Conservation (phyloP, 805 yeast species). For the Ogataea pini region DNA sequence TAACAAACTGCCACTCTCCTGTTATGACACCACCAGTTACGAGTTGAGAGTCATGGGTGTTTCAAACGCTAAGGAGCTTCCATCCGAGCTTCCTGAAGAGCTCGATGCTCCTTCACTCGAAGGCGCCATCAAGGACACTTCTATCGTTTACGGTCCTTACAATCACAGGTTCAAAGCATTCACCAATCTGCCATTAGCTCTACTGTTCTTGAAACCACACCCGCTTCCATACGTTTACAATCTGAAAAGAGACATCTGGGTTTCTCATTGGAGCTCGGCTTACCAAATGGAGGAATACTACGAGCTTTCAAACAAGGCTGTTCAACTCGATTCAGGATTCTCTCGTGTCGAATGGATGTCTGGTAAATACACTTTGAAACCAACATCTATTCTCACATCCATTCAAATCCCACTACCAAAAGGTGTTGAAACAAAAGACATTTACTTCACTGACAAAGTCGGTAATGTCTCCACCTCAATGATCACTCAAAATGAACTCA, state of each 20-base stretch:
- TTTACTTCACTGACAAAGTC: slow-evolving; percentile 83
- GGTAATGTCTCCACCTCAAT: slow-evolving; percentile 88
- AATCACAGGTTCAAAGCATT: slow-evolving; percentile 43
- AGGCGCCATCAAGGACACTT: slow-evolving; percentile 36
- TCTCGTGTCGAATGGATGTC: slow-evolving; percentile 77
- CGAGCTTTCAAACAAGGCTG: slow-evolving; percentile 76
- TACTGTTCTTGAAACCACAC: slow-evolving; percentile 61
- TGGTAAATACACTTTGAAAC: slow-evolving; percentile 50
- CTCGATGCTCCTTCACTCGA: slow-evolving; percentile 34
- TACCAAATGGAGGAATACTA: slow-evolving; percentile 82
- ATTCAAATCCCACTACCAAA: slow-evolving; percentile 58
- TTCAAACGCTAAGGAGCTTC: slow-evolving; percentile 17
- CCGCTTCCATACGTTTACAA: slow-evolving; percentile 65
- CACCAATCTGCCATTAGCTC: slow-evolving; percentile 47
- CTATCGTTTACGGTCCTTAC: slow-evolving; percentile 59
- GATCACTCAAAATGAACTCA: slow-evolving; percentile 43
- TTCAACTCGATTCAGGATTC: slow-evolving; percentile 67
- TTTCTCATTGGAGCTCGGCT: slow-evolving; percentile 79
- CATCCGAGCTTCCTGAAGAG: slow-evolving; percentile 14
- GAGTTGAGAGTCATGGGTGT: slow-evolving; percentile 20
- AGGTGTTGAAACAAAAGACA: slow-evolving; percentile 49
- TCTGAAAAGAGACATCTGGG: slow-evolving; percentile 78
- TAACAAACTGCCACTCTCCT: slow-evolving; percentile 53
- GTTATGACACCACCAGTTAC: slow-evolving; percentile 54
- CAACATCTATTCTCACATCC: slow-evolving; percentile 60